Base-by-base conservation (phyloP, 768 basidiomycete species). In the Daedalea quercina region DNA sequence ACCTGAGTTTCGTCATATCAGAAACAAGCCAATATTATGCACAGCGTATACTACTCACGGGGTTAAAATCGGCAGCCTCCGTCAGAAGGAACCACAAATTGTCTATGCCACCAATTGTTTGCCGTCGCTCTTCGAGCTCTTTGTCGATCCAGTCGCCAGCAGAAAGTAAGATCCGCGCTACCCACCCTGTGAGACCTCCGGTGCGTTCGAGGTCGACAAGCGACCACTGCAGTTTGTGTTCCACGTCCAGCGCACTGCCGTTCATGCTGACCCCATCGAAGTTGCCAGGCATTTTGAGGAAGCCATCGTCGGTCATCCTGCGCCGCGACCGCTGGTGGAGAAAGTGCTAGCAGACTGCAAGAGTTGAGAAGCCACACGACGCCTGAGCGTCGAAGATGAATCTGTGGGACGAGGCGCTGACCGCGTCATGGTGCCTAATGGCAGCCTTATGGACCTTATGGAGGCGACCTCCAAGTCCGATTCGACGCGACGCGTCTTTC, bases 21-120 rank as follows among this genome's bases (percentile, higher is more conserved):
- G 37, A 24, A 25, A 4, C 11, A 31, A 33, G 37, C 9, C 33
- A 12, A 44, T 33, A n/a, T 26, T 3, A 22, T 6, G 25, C 11
- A 50, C 7, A 31, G 25, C 3, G 20, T 22, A 15, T 12, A 42
- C 4, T 15, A 50, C 57, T 17, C 26, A 63, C 62, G 9, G 62
- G 59, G 28, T 63, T 63, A 37, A 63, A 63, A 51, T 60, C 59
- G 9, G 62, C 55, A 12, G 51, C 37, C 22, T 60, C 59, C 3
- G 53, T 28, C 40, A 63, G 37, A 31, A 63, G 46, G 35, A 63
- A 43, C 59, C 59, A 63, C 43, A 60, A 35, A 33, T 60, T 57
- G 56, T 63, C 62, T 4, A 63, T 55, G 15, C 62, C 62, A 1
- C 59, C 62, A n/a, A 63, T 63, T 23, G 48, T 54, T 44, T 58